Percentiles rank a stretch among this genome's conserved stretches.
Evolutionary conservation across 208 protist species (phyloP).

Genomic region (Leishmania guyanensis): DNA sequence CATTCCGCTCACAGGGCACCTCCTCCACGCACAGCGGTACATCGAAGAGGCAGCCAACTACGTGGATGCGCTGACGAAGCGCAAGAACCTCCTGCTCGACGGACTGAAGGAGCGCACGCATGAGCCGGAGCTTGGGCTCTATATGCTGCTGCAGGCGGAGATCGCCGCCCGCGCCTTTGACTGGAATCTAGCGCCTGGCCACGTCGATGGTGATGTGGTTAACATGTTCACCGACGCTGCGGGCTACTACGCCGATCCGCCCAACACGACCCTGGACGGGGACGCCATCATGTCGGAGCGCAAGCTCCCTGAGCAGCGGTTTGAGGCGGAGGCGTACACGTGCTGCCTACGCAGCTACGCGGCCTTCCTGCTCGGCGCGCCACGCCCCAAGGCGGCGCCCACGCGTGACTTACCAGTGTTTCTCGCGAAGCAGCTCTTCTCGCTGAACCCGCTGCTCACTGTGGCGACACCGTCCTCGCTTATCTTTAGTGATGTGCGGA

Average conservation of each 20-base stretch:
- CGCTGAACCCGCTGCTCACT: constrained; percentile 56
- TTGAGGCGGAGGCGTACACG: constrained; percentile 68
- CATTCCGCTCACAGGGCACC: constrained; percentile 75
- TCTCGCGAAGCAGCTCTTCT: constrained; percentile 76
- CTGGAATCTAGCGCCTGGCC: constrained; percentile 41
- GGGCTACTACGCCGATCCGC: constrained; percentile 70
- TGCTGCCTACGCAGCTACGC: constrained; percentile 67
- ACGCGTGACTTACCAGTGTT: constrained; percentile 75
- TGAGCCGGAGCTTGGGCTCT: constrained; percentile 77
- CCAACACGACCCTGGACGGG: constrained; percentile 59
- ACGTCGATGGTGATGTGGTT: constrained; percentile 25
- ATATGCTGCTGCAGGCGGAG: constrained; percentile 68
- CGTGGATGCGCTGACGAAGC: constrained; percentile 49
- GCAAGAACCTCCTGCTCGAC: constrained; percentile 54
- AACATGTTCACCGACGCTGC: constrained; percentile 34
- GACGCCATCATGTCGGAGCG: constrained; percentile 77
- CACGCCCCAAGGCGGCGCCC: constrained; percentile 35
- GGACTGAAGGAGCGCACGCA: constrained; percentile 43
- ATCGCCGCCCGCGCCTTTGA: constrained; percentile 69
- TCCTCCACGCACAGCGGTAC: constrained; percentile 46
- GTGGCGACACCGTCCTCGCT: constrained; percentile 58
- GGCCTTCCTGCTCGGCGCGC: constrained; percentile 71
- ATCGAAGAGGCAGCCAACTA: constrained; percentile 56
- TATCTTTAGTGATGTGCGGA: constrained; percentile 56
- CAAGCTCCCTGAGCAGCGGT: constrained; percentile 25